A percentile compares a stretch with the other conserved stretches of the same genome.
Evolutionary conservation across 2,329 filamentous ascomycete species (phyloP).

Genomic region (Diaporthe vexans): DNA sequence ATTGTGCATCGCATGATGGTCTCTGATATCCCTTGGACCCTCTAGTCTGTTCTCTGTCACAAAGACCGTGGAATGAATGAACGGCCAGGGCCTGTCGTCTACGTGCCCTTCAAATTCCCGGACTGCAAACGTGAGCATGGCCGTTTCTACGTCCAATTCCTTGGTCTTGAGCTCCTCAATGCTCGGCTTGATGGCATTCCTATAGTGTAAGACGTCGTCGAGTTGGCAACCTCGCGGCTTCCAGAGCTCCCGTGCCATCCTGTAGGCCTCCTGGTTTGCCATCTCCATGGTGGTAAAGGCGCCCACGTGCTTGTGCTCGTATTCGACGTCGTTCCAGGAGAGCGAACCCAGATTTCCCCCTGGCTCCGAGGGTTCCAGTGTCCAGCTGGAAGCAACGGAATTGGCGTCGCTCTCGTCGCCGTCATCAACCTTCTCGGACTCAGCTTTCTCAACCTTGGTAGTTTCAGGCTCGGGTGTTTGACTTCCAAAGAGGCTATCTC

Average conservation of each 20-base stretch:
- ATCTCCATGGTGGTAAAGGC: slow-evolving; percentile 29
- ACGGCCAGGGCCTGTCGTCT: slow-evolving; percentile 28
- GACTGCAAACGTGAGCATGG: no score
- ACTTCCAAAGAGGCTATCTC: not conserved
- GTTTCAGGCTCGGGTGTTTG: not conserved
- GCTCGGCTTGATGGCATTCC: no score
- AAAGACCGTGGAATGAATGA: slow-evolving; percentile 9
- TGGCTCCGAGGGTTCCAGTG: not conserved
- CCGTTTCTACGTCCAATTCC: slow-evolving; percentile 17
- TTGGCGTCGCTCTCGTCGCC: slow-evolving; percentile 4
- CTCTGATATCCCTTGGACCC: slow-evolving; percentile 32
- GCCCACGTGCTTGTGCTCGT: not conserved
- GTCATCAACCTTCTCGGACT: not conserved
- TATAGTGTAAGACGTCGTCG: no score
- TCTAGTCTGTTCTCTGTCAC: slow-evolving; percentile 26
- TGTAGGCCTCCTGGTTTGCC: slow-evolving; percentile 31
- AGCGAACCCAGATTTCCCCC: slow-evolving; percentile 13
- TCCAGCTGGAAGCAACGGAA: not conserved
- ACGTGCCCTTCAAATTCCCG: slow-evolving; percentile 18
- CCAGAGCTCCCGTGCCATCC: slow-evolving; percentile 27
- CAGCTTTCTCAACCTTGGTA: not conserved
- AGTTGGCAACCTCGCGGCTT: slow-evolving; percentile 15
- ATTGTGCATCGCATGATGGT: not conserved
- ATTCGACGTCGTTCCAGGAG: slow-evolving; percentile 18
- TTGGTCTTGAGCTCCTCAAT: not conserved